Conservation (phyloP, 179 eudicot genomes). For the Patellifolia procumbens region DNA sequence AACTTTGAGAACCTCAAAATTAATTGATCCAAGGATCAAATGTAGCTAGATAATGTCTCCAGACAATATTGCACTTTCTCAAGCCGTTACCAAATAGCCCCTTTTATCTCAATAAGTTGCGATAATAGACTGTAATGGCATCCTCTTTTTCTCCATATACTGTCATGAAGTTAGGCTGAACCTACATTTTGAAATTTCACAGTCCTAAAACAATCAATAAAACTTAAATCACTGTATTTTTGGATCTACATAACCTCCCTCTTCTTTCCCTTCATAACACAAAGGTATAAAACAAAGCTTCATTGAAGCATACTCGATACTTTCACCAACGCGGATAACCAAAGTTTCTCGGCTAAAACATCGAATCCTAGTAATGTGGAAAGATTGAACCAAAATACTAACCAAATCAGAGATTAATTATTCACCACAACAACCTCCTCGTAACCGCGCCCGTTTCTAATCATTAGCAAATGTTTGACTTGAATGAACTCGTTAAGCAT, state of each 20-base stretch:
- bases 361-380: neutral
- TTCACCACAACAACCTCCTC: neutral
- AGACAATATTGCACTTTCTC: neutral
- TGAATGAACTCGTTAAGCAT: neutral
- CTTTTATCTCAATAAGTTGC: neutral
- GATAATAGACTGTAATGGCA: neutral
- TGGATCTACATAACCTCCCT: neutral
- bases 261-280: neutral
- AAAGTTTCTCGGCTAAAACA: conserved; percentile 5
- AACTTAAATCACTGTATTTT: neutral
- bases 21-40: neutral
- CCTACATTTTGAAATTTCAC: neutral
- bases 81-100: neutral
- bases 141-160: neutral
- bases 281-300: neutral
- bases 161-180: neutral
- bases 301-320: neutral
- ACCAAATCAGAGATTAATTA: neutral
- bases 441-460: neutral
- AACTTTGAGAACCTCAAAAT: neutral
- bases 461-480: neutral
- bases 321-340: neutral
- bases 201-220: neutral
- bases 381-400: neutral
- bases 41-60: neutral